These are phyloP conservation scores for Mortierella polycephala DNA, from an alignment of 371 early-diverging fungal species.

Conservation along the genomic window DNA sequence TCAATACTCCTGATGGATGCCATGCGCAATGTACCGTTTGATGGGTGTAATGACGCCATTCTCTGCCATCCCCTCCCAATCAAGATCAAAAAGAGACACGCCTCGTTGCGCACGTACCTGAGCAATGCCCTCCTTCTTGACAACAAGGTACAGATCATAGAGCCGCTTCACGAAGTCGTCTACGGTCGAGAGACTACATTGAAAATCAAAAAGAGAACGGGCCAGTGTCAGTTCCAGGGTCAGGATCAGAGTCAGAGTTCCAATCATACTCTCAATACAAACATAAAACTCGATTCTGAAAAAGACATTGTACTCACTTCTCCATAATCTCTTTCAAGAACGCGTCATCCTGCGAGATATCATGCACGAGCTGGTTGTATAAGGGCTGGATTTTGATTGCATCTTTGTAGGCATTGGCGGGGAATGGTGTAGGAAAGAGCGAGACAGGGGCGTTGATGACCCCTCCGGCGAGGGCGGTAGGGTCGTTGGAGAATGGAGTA, in stretches of 20 bases:
- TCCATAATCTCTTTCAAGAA: conserved; percentile 82
- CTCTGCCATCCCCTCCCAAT: too few relatives aligned
- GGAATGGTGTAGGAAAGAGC: conserved; percentile 90
- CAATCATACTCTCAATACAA: too few relatives aligned
- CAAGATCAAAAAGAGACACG: too few relatives aligned
- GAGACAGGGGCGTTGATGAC: conserved; percentile 89
- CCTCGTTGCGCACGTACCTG: conserved; percentile 60
- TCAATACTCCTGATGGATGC: not conserved
- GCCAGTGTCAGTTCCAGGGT: not conserved
- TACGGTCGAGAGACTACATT: conserved; percentile 73
- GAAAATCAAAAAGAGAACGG: not conserved
- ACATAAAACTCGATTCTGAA: not conserved
- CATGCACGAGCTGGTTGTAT: conserved; percentile 86
- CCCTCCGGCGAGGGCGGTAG: conserved; percentile 41
- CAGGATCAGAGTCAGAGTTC: too few relatives aligned
- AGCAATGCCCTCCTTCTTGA: conserved; percentile 66
- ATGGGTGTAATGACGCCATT: not conserved
- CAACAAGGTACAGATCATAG: conserved; percentile 80
- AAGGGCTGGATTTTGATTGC: conserved; percentile 83
- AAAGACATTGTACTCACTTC: conserved; percentile 57
- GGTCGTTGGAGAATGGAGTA: conserved; percentile 57
- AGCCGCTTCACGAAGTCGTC: conserved; percentile 87
- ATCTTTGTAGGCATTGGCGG: conserved; percentile 75
- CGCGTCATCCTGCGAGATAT: conserved; percentile 77
- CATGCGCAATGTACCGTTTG: too few relatives aligned